Base-by-base conservation (phyloP, 1,139 yeast species). In the Kluyveromyces sp. region DNA sequence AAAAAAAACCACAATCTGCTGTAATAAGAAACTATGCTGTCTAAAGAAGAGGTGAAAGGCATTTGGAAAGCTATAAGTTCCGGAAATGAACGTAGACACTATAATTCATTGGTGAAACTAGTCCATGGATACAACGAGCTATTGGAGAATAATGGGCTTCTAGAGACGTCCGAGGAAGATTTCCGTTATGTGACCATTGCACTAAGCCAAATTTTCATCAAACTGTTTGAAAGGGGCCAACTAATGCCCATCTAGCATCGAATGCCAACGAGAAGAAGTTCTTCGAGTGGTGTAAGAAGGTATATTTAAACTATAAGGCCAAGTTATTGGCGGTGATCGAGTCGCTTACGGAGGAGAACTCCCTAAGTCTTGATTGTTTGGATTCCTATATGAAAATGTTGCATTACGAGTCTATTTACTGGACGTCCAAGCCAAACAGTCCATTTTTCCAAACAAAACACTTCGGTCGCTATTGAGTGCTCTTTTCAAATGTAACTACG, bases 311-410 rank as follows among this genome's bases (percentile, higher is more conserved):
- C n/a, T 88, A 71, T 67, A 80, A 80, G 58, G 55, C 56, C 2
- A 60, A 62, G 32, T 53, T 85, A 26, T 61, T 73, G 35, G 65
- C 65, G n/a, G 62, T 75, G 42, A 63, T 83, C 44, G 57, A 64
- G 3, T 60, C 67, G 35, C 56, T 73, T 4, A 53, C 61, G 2
- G 45, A 55, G 28, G 70, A 67, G 45, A 66, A 67, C 25, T 70
- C 73, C 0, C 53, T 71, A 37, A 59, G 69, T 15, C 63, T 84
- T 42, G 89, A 85, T 58, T 71, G 78, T 43, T 60, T 87, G 50
- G 89, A 85, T 48, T 71, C 81, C 7, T 66, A 73, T 46, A 68
- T 88, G 69, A 83, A 81, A 50, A 67, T 85, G 29, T 55, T 88
- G 35, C 78, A 74, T 56, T 63, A 77, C 42, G 96, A 88, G 64